phyloP scores from a whole-genome alignment of 306 rosid species.

The Alnus rubra region DNA sequence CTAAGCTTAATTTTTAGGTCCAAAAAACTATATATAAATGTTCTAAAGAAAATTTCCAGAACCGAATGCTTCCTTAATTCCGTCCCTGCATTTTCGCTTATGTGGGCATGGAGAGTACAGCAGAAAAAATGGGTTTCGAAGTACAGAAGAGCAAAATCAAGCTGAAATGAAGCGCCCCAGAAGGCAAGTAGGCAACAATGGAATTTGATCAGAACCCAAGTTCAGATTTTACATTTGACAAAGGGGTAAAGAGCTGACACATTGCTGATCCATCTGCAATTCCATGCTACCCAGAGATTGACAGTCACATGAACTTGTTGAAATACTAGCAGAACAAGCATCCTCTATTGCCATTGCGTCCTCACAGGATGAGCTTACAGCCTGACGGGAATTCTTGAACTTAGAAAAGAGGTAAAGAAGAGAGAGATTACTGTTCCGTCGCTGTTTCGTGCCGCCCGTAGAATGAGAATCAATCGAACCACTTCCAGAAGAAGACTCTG shows the following conservation, averaged over 20 bases:
- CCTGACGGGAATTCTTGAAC: constrained; percentile 31
- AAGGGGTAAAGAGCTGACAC: constrained; percentile 21
- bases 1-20: no score
- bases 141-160: not conserved
- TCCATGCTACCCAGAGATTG: constrained; percentile 9
- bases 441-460: constrained; percentile 17
- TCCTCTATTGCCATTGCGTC: constrained; percentile 28
- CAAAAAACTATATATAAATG: no score
- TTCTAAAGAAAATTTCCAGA: no score
- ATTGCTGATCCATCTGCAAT: constrained; percentile 33
- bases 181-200: no score
- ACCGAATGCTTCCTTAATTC: no score
- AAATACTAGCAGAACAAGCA: constrained; percentile 22
- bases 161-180: not conserved
- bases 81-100: not conserved
- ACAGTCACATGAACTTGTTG: constrained; percentile 38
- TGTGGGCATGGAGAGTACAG: not conserved
- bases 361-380: constrained; percentile 13
- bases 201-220: not conserved
- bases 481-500: constrained; percentile 36
- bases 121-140: not conserved
- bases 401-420: constrained; percentile 59
- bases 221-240: constrained; percentile 22
- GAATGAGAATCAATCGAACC: constrained; percentile 17
- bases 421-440: constrained; percentile 32